Evolutionary conservation across 75 land plant species (phyloP).

Genomic region (Chamaecyparis obtusa): DNA sequence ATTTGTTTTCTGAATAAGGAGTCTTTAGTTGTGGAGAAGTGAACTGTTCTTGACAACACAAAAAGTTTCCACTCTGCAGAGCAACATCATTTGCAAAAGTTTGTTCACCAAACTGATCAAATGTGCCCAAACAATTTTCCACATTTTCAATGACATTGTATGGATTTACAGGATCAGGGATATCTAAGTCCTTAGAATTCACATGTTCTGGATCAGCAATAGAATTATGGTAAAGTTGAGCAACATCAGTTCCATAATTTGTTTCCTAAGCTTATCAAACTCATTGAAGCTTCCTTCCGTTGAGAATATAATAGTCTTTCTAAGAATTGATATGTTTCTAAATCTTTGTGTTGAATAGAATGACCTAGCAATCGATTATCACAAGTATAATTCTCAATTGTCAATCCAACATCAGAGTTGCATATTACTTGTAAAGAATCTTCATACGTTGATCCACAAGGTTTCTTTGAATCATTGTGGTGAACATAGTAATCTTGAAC

Average conservation of each 20-base stretch:
- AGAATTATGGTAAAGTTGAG: not conserved
- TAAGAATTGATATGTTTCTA: not conserved
- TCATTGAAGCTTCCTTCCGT: not conserved
- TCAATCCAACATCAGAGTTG: not conserved
- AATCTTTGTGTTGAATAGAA: not conserved
- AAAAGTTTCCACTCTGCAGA: not conserved
- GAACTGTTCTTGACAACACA: not conserved
- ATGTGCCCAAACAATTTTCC: not conserved
- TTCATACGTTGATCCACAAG: not conserved
- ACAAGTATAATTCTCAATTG: not conserved
- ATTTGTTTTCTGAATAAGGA: not conserved
- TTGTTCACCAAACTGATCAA: not conserved
- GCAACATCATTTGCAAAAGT: not conserved
- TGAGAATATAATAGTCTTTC: not conserved
- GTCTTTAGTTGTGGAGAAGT: not conserved
- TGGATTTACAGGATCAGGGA: not conserved
- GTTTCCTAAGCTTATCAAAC: not conserved
- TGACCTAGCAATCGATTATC: not conserved
- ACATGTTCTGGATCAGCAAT: not conserved
- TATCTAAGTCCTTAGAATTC: not conserved
- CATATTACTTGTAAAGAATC: constrained; percentile 1
- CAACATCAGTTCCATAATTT: not conserved
- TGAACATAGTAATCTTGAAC: not conserved
- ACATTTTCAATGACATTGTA: not conserved
- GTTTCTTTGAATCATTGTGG: not conserved